Evolutionary conservation across 2,329 filamentous ascomycete genomes (phyloP), one percentile per base, ranked within the genome.

Genomic region (Calonectria pauciramosa): DNA sequence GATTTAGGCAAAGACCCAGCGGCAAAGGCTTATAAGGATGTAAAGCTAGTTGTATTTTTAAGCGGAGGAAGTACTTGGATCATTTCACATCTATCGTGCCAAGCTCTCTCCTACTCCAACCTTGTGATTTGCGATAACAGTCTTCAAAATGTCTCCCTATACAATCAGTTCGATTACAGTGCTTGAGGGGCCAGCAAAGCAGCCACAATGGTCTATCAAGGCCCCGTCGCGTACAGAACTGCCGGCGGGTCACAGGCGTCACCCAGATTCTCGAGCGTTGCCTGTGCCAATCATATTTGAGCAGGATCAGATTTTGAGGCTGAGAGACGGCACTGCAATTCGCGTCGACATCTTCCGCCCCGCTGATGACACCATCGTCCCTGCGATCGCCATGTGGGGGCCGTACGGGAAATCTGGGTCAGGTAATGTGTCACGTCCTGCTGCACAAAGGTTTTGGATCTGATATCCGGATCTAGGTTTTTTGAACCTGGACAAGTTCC

Each of bases 361-460:
- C 56, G 23, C n/a, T 16, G 34, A 16, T n/a, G 32, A 41, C 11
- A 16, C 34, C 14, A 28, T 20, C 26, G 56, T 60, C n/a, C 56
- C 56, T 60, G 56, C 56, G 5, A 60, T 60, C 14, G 4, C 26
- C 34, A 26, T 60, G 56, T 60, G 56, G 56, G 34, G 56, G 6
- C 56, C 56, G 14, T 60, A 60, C 11, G 56, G 56, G n/a, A 60
- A 60, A 60, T 38, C 56, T 41, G 56, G 56, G 56, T 60, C 56
- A 60, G 56, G 56, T 60, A 60, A 36, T 60, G 6, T 23, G 23
- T 16, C 16, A 4, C 11, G 3, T 18, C 13, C 3, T 41, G 34
- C 7, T 41, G 13, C n/a, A 16, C 7, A 9, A n/a, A n/a, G n/a
- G 26, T 6, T 38, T 36, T 26, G 9, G 13, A 36, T 36, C 56